Conservation (phyloP, 768 basidiomycete species). For the Leucosporidium creatinivorum region DNA sequence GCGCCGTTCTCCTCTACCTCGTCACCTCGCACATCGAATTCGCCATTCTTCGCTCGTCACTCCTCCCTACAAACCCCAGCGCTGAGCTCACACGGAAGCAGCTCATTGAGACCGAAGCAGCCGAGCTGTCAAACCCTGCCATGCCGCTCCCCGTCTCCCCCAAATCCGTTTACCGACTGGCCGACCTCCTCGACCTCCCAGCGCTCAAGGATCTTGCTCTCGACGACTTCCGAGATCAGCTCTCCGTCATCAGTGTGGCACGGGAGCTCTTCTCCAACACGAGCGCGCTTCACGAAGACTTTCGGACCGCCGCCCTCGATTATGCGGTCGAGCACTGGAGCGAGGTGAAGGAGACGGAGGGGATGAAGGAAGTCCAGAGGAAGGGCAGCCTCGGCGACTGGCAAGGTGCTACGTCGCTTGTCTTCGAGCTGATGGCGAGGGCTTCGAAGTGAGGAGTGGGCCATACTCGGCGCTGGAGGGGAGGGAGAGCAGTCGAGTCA, state of each 20-base stretch:
- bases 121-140: too few relatives aligned
- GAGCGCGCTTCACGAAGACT: neutral
- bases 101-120: too few relatives aligned
- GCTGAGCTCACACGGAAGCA: neutral
- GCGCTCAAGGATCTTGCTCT: neutral
- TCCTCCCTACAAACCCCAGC: neutral
- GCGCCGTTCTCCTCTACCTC: conserved; percentile 3
- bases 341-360: neutral
- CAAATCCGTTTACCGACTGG: conserved; percentile 11
- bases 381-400: neutral
- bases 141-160: neutral
- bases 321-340: neutral
- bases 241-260: neutral
- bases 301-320: neutral
- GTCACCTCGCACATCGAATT: conserved; percentile 1
- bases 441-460: too few relatives aligned
- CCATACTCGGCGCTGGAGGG: too few relatives aligned
- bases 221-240: neutral
- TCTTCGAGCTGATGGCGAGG: too few relatives aligned
- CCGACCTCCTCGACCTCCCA: neutral
- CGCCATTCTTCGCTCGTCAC: neutral
- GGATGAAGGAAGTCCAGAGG: neutral
- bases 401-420: too few relatives aligned
- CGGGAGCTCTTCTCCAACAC: conserved; percentile 1
- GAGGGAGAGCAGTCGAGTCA: too few relatives aligned